Base-by-base conservation (phyloP, 164 flowering plant genomes). In the Platanus orientalis region DNA sequence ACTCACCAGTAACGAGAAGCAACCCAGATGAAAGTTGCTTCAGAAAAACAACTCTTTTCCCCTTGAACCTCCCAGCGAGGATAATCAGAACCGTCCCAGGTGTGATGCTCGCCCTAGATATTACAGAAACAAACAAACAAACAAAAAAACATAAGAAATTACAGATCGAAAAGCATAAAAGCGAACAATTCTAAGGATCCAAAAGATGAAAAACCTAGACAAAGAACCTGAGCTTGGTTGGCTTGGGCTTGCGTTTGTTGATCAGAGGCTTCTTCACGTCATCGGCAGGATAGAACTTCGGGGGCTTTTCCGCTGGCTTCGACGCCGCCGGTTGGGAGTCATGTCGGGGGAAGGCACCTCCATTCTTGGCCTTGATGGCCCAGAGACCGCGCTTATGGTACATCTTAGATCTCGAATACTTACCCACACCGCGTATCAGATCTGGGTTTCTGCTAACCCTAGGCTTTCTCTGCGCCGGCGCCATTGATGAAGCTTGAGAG, bases 321-420 rank as follows among this genome's bases (percentile, higher is more conserved):
- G 78, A 4, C 13, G 60, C 65, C 12, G 57, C 54, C 1, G 70
- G 69, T 28, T 68, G 65, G 19, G 66, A 10, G 19, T 79, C 84
- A 69, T 90, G 96, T 25, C 57, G 74, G 23, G 97, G 97, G 72
- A 92, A 88, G 30, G 64, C 78, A 65, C 98, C 98, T 62, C 92
- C 96, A 60, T 92, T 80, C 57, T 92, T 92, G 53, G 90, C 90
- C 81, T 92, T 92, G 80, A 92, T 85, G 0, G 98, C 98, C 96
- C 96, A 92, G 1, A 88, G 76, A 26, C 98, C 98, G 6, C 89
- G 68, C 80, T 90, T 90, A 80, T 90, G 96, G 72, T 92, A 90
- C 96, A 61, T 61, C 25, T 49, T 16, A 3, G 63, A 60, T 20
- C 63, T 60, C 39, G 63, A 60, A 20, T 26, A 45, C 34, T 60